These are phyloP conservation scores for Spathaspora gorwiae DNA, from an alignment of 805 yeast species.

Conservation along the genomic window DNA sequence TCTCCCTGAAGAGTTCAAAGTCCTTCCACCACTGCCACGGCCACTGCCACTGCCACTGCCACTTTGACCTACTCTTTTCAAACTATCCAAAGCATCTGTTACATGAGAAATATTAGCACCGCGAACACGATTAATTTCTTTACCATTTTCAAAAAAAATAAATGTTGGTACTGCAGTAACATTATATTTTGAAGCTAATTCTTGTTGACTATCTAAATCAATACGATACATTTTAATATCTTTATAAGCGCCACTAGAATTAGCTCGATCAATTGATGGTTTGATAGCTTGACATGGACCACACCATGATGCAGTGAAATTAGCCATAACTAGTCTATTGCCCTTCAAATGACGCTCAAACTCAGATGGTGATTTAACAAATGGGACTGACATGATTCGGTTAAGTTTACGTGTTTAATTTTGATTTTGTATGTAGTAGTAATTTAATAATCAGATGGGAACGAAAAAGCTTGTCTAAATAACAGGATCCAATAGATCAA, in stretches of 20 bases:
- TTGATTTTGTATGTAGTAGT: no score
- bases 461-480: no score
- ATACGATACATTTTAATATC: constrained; percentile 40
- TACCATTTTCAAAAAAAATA: constrained; percentile 28
- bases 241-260: constrained; percentile 18
- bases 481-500: no score
- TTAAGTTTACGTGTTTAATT: no score
- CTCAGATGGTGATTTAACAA: constrained; percentile 27
- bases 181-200: constrained; percentile 27
- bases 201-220: constrained; percentile 40
- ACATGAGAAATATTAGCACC: constrained; percentile 25
- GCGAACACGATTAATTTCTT: constrained; percentile 25
- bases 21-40: no score
- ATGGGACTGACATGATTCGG: constrained; percentile 29
- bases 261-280: constrained; percentile 41
- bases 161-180: constrained; percentile 41
- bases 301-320: constrained; percentile 60
- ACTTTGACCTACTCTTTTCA: constrained; percentile 19
- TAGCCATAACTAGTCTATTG: constrained; percentile 40
- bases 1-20: no score
- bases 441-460: no score
- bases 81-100: no score
- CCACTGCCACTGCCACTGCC: constrained; percentile 11
- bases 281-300: constrained; percentile 52
- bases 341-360: constrained; percentile 23